phyloP scores from a whole-genome alignment of 371 early-diverging fungal species.

The Zancudomyces culisetae region DNA sequence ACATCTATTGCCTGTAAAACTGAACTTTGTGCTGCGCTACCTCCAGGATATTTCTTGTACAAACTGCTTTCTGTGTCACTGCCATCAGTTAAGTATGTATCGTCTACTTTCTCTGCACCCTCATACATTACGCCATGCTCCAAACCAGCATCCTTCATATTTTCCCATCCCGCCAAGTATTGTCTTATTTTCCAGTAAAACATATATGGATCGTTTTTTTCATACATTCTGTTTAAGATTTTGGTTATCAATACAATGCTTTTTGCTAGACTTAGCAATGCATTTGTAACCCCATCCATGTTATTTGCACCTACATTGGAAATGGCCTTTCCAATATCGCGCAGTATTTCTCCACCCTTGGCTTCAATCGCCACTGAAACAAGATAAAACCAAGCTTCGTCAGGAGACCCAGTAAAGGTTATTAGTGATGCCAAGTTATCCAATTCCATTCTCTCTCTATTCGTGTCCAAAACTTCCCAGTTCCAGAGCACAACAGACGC shows the following conservation, averaged over 20 bases:
- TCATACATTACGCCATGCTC: slow-evolving; percentile 46
- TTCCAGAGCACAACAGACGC: slow-evolving; percentile 82
- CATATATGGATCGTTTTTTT: slow-evolving; percentile 82
- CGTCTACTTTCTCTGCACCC: slow-evolving; percentile 52
- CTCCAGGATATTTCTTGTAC: slow-evolving; percentile 71
- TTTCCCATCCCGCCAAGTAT: slow-evolving; percentile 86
- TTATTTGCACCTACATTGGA: slow-evolving; percentile 31
- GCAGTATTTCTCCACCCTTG: slow-evolving; percentile 58
- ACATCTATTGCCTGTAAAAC: slow-evolving; percentile 83
- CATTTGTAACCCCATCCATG: slow-evolving; percentile 22
- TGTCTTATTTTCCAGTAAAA: slow-evolving; percentile 88
- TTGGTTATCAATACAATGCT: slow-evolving; percentile 38
- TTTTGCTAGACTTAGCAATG: slow-evolving; percentile 33
- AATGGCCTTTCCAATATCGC: slow-evolving; percentile 35
- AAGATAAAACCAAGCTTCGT: slow-evolving; percentile 94
- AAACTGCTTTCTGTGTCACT: slow-evolving; percentile 29
- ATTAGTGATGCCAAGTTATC: slow-evolving; percentile 62
- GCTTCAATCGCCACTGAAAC: slow-evolving; percentile 80
- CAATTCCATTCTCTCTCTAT: slow-evolving; percentile 2
- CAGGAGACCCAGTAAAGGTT: slow-evolving; percentile 73
- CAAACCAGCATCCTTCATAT: slow-evolving; percentile 65
- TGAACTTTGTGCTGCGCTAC: slow-evolving; percentile 87
- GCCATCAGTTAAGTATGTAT: slow-evolving; percentile 25
- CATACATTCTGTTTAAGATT: slow-evolving; percentile 69
- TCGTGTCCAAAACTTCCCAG: slow-evolving; percentile 52